Conservation (phyloP, 164 flowering plant species). For the Platanus orientalis region DNA sequence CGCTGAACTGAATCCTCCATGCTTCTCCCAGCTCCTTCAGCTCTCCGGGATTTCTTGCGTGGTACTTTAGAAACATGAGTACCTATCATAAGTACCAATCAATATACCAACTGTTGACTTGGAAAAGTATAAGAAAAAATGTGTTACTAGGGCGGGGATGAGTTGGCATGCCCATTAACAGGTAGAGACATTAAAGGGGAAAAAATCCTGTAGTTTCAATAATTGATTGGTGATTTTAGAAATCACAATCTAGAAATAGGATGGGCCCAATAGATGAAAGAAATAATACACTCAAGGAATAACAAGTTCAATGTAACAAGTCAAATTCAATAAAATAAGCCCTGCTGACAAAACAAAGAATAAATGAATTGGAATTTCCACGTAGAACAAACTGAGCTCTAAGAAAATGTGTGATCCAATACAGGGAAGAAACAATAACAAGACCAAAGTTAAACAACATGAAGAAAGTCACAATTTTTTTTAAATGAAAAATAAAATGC, state of each 20-base stretch:
- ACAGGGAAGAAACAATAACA: too few relatives aligned
- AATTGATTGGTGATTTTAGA: background rate
- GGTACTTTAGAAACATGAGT: conserved; percentile 39
- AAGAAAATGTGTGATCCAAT: too few relatives aligned
- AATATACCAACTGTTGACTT: background rate
- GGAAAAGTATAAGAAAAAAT: background rate
- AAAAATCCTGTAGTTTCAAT: background rate
- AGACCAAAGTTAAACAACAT: too few relatives aligned
- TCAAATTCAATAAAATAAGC: too few relatives aligned
- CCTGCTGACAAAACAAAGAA: too few relatives aligned
- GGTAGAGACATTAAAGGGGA: background rate
- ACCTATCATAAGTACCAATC: conserved; percentile 32
- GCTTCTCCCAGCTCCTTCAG: conserved; percentile 79
- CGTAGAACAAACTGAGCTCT: too few relatives aligned
- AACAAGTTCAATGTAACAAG: too few relatives aligned
- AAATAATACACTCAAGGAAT: too few relatives aligned
- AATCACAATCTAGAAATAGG: background rate
- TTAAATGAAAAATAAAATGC: too few relatives aligned
- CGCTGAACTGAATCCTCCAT: conserved; percentile 90
- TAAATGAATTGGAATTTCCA: too few relatives aligned
- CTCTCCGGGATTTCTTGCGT: conserved; percentile 46
- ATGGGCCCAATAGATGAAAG: background rate
- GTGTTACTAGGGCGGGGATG: background rate
- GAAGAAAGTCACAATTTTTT: too few relatives aligned
- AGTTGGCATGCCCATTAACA: background rate